Evolutionary conservation across 169 alveolate species (phyloP).

Genomic region (Nephromyces sp.): DNA sequence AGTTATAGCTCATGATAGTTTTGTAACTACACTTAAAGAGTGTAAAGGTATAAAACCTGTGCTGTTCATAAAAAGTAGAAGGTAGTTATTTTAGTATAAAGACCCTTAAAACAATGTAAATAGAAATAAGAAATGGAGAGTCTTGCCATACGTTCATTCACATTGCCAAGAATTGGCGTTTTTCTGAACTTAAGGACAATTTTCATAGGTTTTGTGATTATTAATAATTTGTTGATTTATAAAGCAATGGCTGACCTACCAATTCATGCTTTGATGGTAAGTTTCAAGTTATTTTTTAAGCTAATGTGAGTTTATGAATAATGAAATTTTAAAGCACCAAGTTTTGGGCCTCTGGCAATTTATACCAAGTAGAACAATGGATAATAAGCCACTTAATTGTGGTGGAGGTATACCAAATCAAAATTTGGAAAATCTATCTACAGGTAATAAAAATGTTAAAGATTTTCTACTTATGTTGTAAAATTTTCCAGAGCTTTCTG

Average conservation of each 20-base stretch:
- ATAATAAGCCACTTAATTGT: conserved; percentile 18
- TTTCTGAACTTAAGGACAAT: too few species aligned
- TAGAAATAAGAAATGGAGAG: too few species aligned
- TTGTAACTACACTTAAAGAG: too few species aligned
- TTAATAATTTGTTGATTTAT: background rate
- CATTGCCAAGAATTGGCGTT: too few species aligned
- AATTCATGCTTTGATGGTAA: conserved; percentile 26
- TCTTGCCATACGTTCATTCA: too few species aligned
- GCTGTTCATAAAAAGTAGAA: too few species aligned
- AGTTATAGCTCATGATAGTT: too few species aligned
- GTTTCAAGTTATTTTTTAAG: background rate
- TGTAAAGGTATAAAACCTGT: too few species aligned
- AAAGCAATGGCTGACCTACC: conserved; percentile 31
- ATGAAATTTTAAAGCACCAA: background rate
- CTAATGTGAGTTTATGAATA: background rate
- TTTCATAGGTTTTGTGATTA: too few species aligned
- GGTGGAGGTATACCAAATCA: conserved; percentile 34
- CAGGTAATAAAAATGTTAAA: conserved; percentile 5
- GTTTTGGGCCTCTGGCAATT: conserved; percentile 25
- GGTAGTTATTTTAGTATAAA: too few species aligned
- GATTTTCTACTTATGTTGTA: background rate
- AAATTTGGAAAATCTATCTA: conserved; percentile 21
- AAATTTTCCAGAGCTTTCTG: background rate
- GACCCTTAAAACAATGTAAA: too few species aligned
- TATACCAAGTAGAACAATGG: background rate